A percentile compares a stretch with the other conserved stretches of the same genome.
These are phyloP conservation scores for Penicillium flavigenum DNA, from an alignment of 495 filamentous ascomycete species.

Conservation along the genomic window DNA sequence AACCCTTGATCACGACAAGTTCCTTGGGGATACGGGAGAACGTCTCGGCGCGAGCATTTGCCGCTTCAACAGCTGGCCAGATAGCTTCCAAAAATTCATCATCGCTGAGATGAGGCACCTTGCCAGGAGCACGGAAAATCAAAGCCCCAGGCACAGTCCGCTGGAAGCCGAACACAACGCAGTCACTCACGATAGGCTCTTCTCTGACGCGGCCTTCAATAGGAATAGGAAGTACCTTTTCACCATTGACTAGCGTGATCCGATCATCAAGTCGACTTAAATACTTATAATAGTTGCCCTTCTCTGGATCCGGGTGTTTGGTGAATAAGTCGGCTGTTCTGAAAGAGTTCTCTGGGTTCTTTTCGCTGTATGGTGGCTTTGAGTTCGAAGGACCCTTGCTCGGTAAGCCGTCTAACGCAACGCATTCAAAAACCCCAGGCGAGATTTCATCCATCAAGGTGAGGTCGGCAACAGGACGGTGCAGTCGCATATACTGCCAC, in stretches of 20 bases:
- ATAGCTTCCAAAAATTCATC: constrained; percentile 51
- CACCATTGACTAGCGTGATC: constrained; percentile 61
- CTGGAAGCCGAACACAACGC: constrained; percentile 42
- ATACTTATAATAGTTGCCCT: constrained; percentile 57
- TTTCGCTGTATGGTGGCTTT: constrained; percentile 56
- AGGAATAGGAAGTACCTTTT: constrained; percentile 66
- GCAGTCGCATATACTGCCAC: constrained; percentile 65
- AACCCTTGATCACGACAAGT: constrained; percentile 48
- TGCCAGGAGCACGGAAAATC: constrained; percentile 46
- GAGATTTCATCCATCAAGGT: constrained; percentile 56
- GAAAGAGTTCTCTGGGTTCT: constrained; percentile 46
- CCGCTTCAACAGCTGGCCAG: constrained; percentile 51
- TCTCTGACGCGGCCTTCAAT: constrained; percentile 52
- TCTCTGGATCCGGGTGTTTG: constrained; percentile 47
- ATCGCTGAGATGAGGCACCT: constrained; percentile 35
- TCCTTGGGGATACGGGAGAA: constrained; percentile 55
- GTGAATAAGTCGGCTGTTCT: constrained; percentile 50
- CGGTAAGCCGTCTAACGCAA: constrained; percentile 60
- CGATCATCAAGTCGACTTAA: constrained; percentile 59
- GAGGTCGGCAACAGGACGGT: constrained; percentile 31
- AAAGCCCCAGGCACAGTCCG: constrained; percentile 43
- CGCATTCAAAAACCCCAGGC: constrained; percentile 57
- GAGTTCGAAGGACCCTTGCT: constrained; percentile 61
- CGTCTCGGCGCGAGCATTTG: constrained; percentile 47
- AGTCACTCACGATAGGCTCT: constrained; percentile 36